These are phyloP conservation scores for Houttuynia cordata DNA, from an alignment of 164 flowering plant species.

Conservation along the genomic window DNA sequence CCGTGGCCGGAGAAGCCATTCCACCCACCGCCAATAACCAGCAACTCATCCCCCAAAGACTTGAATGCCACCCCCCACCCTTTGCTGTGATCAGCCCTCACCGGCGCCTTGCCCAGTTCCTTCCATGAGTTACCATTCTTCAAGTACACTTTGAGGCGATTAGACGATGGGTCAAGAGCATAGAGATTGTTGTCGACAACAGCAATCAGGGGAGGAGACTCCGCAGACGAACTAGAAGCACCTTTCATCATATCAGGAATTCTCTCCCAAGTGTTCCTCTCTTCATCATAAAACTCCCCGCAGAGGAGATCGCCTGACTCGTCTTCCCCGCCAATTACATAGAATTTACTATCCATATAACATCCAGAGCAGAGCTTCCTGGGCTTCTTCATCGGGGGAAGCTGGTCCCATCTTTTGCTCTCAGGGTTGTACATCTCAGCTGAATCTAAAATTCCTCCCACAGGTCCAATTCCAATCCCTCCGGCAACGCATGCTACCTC, in stretches of 20 bases:
- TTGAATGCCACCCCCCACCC: constrained; percentile 97
- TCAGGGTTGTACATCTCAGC: constrained; percentile 56
- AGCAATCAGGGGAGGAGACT: constrained; percentile 77
- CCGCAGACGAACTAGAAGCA: constrained; percentile 19
- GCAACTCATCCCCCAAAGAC: constrained; percentile 59
- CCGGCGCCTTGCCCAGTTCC: constrained; percentile 54
- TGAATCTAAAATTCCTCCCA: constrained; percentile 25
- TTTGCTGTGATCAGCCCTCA: constrained; percentile 43
- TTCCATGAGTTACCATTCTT: constrained; percentile 59
- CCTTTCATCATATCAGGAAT: constrained; percentile 55
- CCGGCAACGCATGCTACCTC: constrained; percentile 61
- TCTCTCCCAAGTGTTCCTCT: constrained; percentile 37
- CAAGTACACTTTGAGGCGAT: constrained; percentile 47
- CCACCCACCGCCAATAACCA: constrained; percentile 45
- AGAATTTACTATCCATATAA: constrained; percentile 65
- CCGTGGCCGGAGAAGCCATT: constrained; percentile 19
- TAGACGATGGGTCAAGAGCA: constrained; percentile 50
- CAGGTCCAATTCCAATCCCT: constrained; percentile 28
- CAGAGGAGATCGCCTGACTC: constrained; percentile 36
- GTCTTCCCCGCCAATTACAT: constrained; percentile 61
- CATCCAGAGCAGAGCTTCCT: constrained; percentile 61
- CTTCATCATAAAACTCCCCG: constrained; percentile 50
- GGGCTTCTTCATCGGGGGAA: constrained; percentile 41
- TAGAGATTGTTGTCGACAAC: constrained; percentile 72
- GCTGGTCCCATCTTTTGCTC: constrained; percentile 36